Percentiles rank a stretch among this genome's conserved stretches.
Evolutionary conservation across 2,329 filamentous ascomycete species (phyloP).

Genomic region (Aschersonia sp.): DNA sequence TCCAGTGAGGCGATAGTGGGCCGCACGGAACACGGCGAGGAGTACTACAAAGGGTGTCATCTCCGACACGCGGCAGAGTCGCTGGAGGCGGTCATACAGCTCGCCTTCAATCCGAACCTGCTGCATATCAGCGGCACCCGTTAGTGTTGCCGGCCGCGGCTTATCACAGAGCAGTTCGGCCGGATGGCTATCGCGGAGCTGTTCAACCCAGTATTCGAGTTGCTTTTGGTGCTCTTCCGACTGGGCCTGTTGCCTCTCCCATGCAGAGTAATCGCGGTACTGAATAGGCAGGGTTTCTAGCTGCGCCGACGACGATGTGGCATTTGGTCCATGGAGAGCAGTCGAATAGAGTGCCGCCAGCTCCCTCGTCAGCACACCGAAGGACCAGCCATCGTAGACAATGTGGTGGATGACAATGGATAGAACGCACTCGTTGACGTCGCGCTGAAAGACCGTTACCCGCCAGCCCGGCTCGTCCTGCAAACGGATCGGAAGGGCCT

Average conservation of each 20-base stretch:
- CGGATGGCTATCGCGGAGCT: slow-evolving; percentile 6
- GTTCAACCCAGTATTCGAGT: slow-evolving; percentile 9
- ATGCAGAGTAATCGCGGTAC: background rate
- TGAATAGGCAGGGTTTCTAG: background rate
- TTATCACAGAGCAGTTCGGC: slow-evolving; percentile 8
- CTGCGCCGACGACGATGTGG: too few species aligned
- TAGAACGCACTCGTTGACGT: background rate
- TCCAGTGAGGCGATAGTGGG: slow-evolving; percentile 13
- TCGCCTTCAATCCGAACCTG: slow-evolving; percentile 3
- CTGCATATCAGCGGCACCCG: slow-evolving; percentile 5
- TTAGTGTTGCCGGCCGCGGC: slow-evolving; percentile 5
- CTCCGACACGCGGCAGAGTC: slow-evolving; percentile 4
- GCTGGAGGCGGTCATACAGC: slow-evolving; percentile 3
- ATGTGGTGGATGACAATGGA: background rate
- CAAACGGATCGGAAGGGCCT: background rate
- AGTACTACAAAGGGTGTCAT: slow-evolving; percentile 7
- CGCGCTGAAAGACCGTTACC: background rate
- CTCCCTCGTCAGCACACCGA: background rate
- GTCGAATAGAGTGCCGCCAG: background rate
- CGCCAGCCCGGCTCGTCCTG: background rate
- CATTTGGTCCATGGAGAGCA: background rate
- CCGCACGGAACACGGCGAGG: slow-evolving; percentile 10
- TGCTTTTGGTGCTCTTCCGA: slow-evolving; percentile 8
- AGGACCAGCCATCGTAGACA: background rate
- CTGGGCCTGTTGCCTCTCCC: background rate